Evolutionary conservation across 2,329 filamentous ascomycete species (phyloP).

Genomic region (Fusarium hostae): DNA sequence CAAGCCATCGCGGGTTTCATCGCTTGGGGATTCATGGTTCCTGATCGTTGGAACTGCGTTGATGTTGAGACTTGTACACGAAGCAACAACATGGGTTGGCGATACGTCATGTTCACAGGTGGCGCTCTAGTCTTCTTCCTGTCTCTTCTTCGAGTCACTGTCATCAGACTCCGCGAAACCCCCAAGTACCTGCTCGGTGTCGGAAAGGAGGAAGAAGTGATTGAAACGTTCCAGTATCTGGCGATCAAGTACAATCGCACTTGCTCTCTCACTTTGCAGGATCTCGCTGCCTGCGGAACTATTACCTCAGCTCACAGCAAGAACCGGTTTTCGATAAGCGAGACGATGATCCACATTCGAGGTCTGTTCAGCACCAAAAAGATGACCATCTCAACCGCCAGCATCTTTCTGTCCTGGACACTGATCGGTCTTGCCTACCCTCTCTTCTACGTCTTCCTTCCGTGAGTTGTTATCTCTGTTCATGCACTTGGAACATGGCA

Average conservation of each 20-base stretch:
- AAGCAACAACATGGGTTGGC: conserved; percentile 4
- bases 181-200: conserved; percentile 13
- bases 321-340: conserved; percentile 49
- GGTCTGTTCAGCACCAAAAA: conserved; percentile 19
- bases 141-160: conserved; percentile 10
- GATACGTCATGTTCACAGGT: conserved; percentile 30
- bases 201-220: conserved; percentile 3
- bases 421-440: conserved; percentile 79
- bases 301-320: conserved; percentile 48
- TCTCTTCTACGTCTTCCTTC: conserved; percentile 79
- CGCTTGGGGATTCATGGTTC: conserved; percentile 9
- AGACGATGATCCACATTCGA: neutral
- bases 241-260: conserved; percentile 3
- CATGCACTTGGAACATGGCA: neutral
- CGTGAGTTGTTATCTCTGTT: conserved; percentile 50
- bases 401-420: conserved; percentile 42
- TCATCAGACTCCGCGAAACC: conserved; percentile 4
- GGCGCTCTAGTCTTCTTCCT: conserved; percentile 13
- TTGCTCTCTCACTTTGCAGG: conserved; percentile 7
- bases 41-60: neutral
- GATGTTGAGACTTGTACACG: neutral
- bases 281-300: conserved; percentile 11
- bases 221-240: conserved; percentile 5
- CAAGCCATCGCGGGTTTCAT: conserved; percentile 16
- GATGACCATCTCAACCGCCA: conserved; percentile 8